Base-by-base conservation (phyloP, 2,329 filamentous ascomycete species). In the Colletotrichum orchidophilum region DNA sequence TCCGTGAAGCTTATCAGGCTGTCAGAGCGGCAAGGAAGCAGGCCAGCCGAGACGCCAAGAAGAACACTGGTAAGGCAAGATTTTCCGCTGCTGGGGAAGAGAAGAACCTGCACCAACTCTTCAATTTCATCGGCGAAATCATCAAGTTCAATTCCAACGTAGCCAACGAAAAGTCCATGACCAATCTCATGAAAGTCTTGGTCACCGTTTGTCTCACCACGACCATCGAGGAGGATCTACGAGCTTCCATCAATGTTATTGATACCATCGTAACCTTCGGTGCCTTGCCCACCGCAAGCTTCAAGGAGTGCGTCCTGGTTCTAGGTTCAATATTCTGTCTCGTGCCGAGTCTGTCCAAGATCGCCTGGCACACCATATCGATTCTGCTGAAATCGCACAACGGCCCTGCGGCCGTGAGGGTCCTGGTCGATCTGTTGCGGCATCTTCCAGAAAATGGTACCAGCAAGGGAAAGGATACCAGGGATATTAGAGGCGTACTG, bases 111-210 rank as follows among this genome's bases (percentile, higher is more conserved):
- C 82, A 87, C 2, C 86, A 88, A 58, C 81, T 94, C 2, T 94
- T 94, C 76, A 80, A 83, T 13, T 93, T 91, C 74, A 85, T 92
- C 64, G 86, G 87, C 68, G 90, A 93, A 73, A 85, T 94, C 64
- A 90, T 93, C 82, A 94, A 93, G 77, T 95, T 93, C 83, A 94
- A 92, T 78, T 92, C 91, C 78, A 92, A 91, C 74, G 86, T 90
- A 35, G 90, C 92, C 27, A 87, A 87, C 73, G 91, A 93, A 73
- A 81, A 85, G 35, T 88, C 91, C 55, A 85, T 93, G 24, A 86
- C 86, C 62, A 83, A 84, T 3, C 81, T 95, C 63, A 88, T 95
- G 67, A 86, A 89, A 67, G 86, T 86, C 13, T 81, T 93, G 9
- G 84, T 94, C 55, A 81, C 84, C 63, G 93, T 95, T 55, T 94